Evolutionary conservation across 169 alveolate species (phyloP).

Genomic region (Hepatocystis sp.): DNA sequence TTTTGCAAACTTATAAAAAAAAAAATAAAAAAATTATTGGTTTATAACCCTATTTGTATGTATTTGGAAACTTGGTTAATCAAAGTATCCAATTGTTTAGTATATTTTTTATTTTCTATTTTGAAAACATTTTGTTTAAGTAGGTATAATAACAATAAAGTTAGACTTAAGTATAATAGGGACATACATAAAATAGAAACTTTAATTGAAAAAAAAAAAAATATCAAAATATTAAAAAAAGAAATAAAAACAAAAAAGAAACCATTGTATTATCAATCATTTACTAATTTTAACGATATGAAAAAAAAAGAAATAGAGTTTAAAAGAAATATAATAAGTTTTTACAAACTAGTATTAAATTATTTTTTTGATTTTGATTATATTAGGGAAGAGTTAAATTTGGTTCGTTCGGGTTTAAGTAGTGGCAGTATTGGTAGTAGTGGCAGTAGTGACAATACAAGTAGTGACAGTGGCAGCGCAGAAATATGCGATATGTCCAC

Average conservation of each 20-base stretch:
- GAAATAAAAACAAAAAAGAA: no score
- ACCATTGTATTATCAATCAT: no score
- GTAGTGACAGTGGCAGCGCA: background rate
- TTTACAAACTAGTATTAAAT: slow-evolving; percentile 30
- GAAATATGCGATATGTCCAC: no score
- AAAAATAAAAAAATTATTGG: slow-evolving; percentile 14
- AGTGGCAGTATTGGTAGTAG: background rate
- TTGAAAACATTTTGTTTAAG: slow-evolving; percentile 21
- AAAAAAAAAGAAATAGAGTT: background rate
- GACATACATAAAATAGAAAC: no score
- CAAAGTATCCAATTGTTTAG: slow-evolving; percentile 9
- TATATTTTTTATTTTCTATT: slow-evolving; percentile 44
- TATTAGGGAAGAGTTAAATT: slow-evolving; percentile 13
- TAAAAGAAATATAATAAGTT: background rate
- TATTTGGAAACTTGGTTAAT: slow-evolving; percentile 53
- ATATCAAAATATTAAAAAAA: no score
- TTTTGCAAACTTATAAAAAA: slow-evolving; percentile 15
- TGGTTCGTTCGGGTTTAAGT: background rate
- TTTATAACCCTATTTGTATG: slow-evolving; percentile 27
- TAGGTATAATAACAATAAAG: no score
- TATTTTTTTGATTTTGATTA: slow-evolving; percentile 29
- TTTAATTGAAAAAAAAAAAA: background rate
- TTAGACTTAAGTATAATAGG: no score
- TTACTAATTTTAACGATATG: no score
- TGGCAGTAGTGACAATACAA: background rate